Evolutionary conservation across 495 filamentous ascomycete species (phyloP).

Genomic region (Aspergillus taichungensis): DNA sequence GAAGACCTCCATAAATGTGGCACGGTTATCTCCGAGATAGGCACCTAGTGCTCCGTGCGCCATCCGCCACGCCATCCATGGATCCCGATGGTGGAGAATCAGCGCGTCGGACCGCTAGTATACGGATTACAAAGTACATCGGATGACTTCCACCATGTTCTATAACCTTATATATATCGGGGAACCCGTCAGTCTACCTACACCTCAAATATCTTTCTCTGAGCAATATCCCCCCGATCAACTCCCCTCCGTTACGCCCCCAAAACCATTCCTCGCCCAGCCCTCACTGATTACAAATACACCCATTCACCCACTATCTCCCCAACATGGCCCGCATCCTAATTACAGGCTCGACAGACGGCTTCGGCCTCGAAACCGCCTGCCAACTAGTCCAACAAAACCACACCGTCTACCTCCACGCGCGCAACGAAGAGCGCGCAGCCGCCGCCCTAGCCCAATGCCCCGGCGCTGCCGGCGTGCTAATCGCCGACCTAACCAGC

Average conservation of each 20-base stretch:
- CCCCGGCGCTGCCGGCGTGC: conserved; percentile 13
- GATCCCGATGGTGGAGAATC: no score
- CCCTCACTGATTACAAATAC: not conserved
- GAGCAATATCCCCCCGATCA: not conserved
- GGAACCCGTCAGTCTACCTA: no score
- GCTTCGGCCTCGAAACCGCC: conserved; percentile 11
- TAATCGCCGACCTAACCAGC: conserved; percentile 12
- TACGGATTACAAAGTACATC: no score
- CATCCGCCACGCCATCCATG: no score
- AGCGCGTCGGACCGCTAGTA: no score
- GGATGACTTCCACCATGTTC: no score
- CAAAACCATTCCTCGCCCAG: not conserved
- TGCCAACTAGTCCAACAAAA: conserved; percentile 7
- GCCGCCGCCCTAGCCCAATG: conserved; percentile 8
- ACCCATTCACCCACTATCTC: not conserved
- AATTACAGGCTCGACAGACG: conserved; percentile 12
- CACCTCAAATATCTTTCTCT: not conserved
- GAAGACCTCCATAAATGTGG: no score
- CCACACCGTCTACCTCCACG: conserved; percentile 17
- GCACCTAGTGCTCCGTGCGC: no score
- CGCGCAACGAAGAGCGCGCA: conserved; percentile 11
- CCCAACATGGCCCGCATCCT: conserved; percentile 9
- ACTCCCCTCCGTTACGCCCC: not conserved
- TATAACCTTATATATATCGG: no score
- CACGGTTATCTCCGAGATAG: no score